Base-by-base conservation (phyloP, 352 stramenopile genomes). In the Thraustochytrium sp. region DNA sequence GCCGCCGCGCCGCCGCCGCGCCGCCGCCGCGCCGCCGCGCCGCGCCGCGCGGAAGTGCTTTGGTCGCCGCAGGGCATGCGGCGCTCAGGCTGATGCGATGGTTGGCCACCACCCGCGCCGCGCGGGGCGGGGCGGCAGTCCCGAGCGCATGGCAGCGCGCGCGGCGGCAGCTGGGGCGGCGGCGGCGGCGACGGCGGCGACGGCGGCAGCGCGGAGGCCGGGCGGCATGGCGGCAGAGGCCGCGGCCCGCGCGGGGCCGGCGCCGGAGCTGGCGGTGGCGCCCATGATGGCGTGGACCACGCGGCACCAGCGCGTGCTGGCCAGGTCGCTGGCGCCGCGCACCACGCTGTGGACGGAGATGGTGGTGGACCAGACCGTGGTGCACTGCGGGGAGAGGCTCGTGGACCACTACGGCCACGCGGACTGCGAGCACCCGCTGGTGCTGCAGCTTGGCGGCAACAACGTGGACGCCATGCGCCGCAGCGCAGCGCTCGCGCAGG, bases 301-400 rank as follows among this genome's bases (percentile, higher is more conserved):
- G 89, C 92, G 93, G 49, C 94, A 98, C 88, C 92, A 92, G 85
- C 88, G 90, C 36, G 96, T 97, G 87, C 90, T 99, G 84, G 93
- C 98, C 84, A 91, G 95, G 13, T 90, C 98, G 44, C 91, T 98
- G 85, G 97, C 95, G 4, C 91, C 92, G 75, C 87, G 89, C 55
- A 98, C 95, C 29, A 86, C 97, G 44, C 87, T 99, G 23, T 99
- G 97, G 87, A 98, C 94, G 11, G 97, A 99, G 89, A 99, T 99
- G 97, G 92, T 99, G 29, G 94, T 98, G 49, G 94, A 97, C 55
- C 93, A 98, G 84, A 98, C 96, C 16, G 90, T 99, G 53, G 84
- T 86, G 21, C 88, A 95, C 84, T 40, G 75, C 40, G 76, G 88
- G 4, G 76, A 88, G 46, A 49, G 23, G 16, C n/a, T 97, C 36